Evolutionary conservation across 176 grass and related monocot genomes (phyloP).

Genomic region (Hsuehochloa calcarea): DNA sequence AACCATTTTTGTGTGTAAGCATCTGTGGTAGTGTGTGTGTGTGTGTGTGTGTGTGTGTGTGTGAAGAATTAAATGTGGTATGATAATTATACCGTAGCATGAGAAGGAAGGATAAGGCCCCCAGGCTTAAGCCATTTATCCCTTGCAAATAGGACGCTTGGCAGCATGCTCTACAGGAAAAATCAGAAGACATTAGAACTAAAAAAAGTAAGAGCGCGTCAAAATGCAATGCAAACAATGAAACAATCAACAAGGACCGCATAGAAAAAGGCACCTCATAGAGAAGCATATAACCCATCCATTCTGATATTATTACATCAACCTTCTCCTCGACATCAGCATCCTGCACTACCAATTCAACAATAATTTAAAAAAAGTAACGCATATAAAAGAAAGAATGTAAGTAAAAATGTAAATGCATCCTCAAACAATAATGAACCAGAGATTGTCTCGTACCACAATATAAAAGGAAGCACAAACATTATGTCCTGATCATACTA

Average conservation of each 20-base stretch:
- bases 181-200: conserved; percentile 27
- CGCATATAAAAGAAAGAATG: neutral
- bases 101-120: conserved; percentile 95
- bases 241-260: conserved; percentile 11
- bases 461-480: conserved; percentile 9
- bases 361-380: conserved; percentile 3
- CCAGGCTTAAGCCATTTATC: conserved; percentile 96
- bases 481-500: neutral
- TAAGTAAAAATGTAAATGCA: conserved; percentile 23
- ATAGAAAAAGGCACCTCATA: conserved; percentile 59
- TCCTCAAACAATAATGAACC: neutral
- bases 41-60: neutral
- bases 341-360: conserved; percentile 60
- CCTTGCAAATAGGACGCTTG: conserved; percentile 86
- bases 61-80: neutral
- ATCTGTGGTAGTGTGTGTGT: neutral
- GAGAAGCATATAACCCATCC: conserved; percentile 98
- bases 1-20: neutral
- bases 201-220: conserved; percentile 18
- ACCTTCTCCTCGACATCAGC: conserved; percentile 74
- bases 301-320: conserved; percentile 97
- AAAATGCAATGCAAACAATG: conserved; percentile 10
- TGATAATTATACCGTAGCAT: conserved; percentile 69
- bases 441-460: neutral
- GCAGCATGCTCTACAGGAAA: conserved; percentile 77